Evolutionary conservation across 257 asterid species (phyloP).

Genomic region (Fraxinus excelsior): DNA sequence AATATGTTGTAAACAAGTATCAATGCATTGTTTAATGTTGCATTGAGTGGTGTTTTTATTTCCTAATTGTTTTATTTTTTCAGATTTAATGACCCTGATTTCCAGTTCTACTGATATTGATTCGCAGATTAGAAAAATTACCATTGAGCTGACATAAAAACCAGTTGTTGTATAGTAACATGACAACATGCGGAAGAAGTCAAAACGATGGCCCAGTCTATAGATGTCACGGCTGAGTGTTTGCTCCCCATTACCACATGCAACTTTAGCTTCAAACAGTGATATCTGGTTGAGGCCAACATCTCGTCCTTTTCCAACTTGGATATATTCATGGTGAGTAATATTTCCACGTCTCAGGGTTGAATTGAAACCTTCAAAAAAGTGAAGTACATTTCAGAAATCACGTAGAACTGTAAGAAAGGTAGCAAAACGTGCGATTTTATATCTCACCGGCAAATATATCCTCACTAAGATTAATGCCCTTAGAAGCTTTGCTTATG

Average conservation of each 20-base stretch:
- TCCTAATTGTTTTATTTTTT: too few relatives aligned
- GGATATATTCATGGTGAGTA: slow-evolving; percentile 94
- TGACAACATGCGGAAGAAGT: slow-evolving; percentile 95
- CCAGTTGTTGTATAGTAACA: slow-evolving; percentile 83
- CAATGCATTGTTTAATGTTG: too few relatives aligned
- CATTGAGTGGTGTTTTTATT: too few relatives aligned
- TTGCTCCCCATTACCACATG: slow-evolving; percentile 98
- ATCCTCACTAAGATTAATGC: slow-evolving; percentile 97
- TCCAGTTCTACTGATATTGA: too few relatives aligned
- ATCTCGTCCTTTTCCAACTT: slow-evolving; percentile 96
- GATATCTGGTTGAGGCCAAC: slow-evolving; percentile 97
- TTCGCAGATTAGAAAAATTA: slow-evolving; percentile 30
- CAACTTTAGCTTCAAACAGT: slow-evolving; percentile 95
- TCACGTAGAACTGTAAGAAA: neutral
- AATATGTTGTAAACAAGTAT: too few relatives aligned
- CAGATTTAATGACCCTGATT: too few relatives aligned
- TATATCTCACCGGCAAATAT: slow-evolving; percentile 87
- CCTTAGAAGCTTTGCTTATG: slow-evolving; percentile 91
- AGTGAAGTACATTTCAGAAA: slow-evolving; percentile 21
- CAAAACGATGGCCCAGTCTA: slow-evolving; percentile 95
- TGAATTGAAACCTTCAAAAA: slow-evolving; percentile 76
- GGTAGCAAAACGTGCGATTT: slow-evolving; percentile 12
- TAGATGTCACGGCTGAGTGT: slow-evolving; percentile 89
- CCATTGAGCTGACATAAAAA: slow-evolving; percentile 92
- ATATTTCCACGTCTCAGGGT: slow-evolving; percentile 85